Evolutionary conservation across 495 filamentous ascomycete species (phyloP), one percentile per base, ranked within the genome.

Genomic region (Coniosporium apollinis): DNA sequence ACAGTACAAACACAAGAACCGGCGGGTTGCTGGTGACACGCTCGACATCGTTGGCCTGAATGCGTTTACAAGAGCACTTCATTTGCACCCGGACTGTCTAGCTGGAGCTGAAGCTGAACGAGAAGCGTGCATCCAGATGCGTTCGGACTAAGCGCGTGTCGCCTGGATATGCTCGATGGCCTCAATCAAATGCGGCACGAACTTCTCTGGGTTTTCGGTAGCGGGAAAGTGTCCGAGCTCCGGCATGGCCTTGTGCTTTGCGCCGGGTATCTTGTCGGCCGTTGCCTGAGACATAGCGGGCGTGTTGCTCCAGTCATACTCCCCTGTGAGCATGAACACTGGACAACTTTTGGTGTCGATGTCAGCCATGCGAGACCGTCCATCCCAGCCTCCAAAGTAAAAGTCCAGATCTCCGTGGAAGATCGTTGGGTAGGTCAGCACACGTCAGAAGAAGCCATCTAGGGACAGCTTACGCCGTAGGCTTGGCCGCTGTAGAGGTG

Each of bases 341-440:
- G 57, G 59, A 34, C 59, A 62, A 13, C 43, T 42, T 34, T 53
- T 57, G 7, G 50, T 58, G 32, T 62, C 52, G 39, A 62, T 62
- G 9, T 16, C 35, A 3, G 36, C 36, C 33, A 62, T 49, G 19
- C 59, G 48, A 5, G 34, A 41, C 3, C 59, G 41, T 1, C 57
- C 59, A 30, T 62, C 59, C 56, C 57, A 62, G 25, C 59, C 57
- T 21, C 50, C 48, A 37, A 58, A 58, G 44, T 59, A 61, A 38
- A 59, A 61, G 39, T 59, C 54, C 19, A 56, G 48, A 38, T 62
- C 59, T 30, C 59, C 57, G 40, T 62, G 57, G 42, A 58, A 62
- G 33, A 62, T 53, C 24, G 7, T 7, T 26, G 24, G 13, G 24
- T 8, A 26, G 7, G 24, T 26, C 24, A 26, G 24, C 13, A 13